Percentiles rank a stretch among this genome's conserved stretches.
Conservation (phyloP, 495 filamentous ascomycete genomes). For the Daldinia loculata region DNA sequence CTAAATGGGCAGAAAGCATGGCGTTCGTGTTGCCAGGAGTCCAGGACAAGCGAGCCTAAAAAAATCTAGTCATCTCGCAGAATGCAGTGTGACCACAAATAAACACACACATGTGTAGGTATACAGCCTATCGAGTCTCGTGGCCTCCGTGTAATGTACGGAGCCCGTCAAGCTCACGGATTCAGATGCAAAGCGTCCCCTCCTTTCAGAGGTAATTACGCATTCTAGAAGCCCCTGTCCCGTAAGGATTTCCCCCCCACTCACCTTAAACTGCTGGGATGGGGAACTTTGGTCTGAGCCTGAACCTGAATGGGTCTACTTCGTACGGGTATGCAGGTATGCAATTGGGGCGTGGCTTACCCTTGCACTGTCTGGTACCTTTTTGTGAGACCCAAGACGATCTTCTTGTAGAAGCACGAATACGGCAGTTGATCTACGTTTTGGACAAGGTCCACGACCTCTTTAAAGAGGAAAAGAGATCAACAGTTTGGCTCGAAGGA, state of each 20-base stretch:
- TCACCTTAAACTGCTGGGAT: slow-evolving; percentile 27
- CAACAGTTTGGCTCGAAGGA: slow-evolving; percentile 18
- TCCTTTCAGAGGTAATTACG: slow-evolving; percentile 10
- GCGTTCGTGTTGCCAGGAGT: slow-evolving; percentile 12
- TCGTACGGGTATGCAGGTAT: slow-evolving; percentile 20
- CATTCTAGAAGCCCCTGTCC: slow-evolving; percentile 13
- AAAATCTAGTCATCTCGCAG: slow-evolving; percentile 31
- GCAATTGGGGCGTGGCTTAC: background rate
- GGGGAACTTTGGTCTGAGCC: slow-evolving; percentile 14
- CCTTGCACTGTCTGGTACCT: slow-evolving; percentile 27
- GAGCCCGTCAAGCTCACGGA: background rate
- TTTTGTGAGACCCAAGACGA: slow-evolving; percentile 24
- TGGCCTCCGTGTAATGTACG: slow-evolving; percentile 4
- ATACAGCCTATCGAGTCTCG: slow-evolving; percentile 20
- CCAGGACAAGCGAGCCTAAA: slow-evolving; percentile 27
- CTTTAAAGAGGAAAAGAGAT: background rate
- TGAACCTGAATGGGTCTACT: slow-evolving; percentile 19
- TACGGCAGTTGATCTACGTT: slow-evolving; percentile 15
- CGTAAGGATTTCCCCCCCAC: slow-evolving; percentile 25
- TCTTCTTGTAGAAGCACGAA: slow-evolving; percentile 5
- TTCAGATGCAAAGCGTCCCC: background rate
- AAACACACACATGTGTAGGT: background rate
- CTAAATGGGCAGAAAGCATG: slow-evolving; percentile 6
- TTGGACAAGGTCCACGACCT: background rate
- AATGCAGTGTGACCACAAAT: slow-evolving; percentile 35